Evolutionary conservation across 805 yeast species (phyloP), one percentile per base, ranked within the genome.

Genomic region (Phaffomyces thermotolerans): DNA sequence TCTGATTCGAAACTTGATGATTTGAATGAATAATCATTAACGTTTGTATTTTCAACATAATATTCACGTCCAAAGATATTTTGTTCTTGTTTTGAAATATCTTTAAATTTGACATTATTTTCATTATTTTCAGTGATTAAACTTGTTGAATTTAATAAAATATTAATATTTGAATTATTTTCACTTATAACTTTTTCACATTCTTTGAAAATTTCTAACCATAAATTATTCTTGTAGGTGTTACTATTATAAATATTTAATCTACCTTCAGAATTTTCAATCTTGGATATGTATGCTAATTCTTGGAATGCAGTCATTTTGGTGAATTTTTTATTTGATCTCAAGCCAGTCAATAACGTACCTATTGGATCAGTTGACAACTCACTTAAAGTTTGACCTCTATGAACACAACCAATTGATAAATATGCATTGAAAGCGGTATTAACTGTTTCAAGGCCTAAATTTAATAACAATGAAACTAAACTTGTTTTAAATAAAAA

Each of bases 261-360:
- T 57, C 90, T 70, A 41, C 74, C 64, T 40, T 73, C 70, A 4
- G 62, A 50, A 47, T 73, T 72, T 2, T 67, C 57, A 3, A 77
- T 63, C 2, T 79, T 73, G 8, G 89, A 66, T 38, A 84, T 66
- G 52, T 74, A 80, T 1, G 86, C 83, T 42, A 84, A 65, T 56
- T 84, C 93, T 62, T 84, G 91, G 63, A 78, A 83, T 3, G 91
- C 89, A 1, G 88, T 78, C 46, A 79, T 57, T 46, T 78, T 73
- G 1, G 75, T 74, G 43, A 76, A 67, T 10, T 66, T 68, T 40
- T 68, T 69, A 27, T 62, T 58, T 31, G 80, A 79, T 40, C 72
- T 71, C 47, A 84, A 67, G 0, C 91, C 91, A 4, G 80, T 69
- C 12, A 84, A 58, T 33, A 84, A 62, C 1, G 89, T 80, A 41